Conservation (phyloP, 345 rosid species). For the Laguncularia racemosa region DNA sequence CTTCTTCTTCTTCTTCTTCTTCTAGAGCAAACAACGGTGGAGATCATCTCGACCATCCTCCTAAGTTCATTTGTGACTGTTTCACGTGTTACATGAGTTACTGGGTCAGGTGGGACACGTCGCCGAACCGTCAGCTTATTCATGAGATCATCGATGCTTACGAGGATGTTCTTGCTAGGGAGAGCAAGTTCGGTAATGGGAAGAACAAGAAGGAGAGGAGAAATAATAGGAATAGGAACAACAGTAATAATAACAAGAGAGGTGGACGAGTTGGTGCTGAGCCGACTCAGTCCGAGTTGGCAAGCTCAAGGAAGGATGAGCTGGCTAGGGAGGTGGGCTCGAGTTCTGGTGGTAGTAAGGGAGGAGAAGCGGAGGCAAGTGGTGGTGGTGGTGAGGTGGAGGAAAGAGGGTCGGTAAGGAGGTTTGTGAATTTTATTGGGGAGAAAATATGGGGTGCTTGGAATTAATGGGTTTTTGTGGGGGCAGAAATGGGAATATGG, state of each 20-base stretch:
- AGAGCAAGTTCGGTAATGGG: not conserved
- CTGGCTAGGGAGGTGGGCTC: slow-evolving; percentile 9
- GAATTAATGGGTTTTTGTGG: slow-evolving; percentile 15
- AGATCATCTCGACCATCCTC: slow-evolving; percentile 29
- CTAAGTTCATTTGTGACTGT: slow-evolving; percentile 60
- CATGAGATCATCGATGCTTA: slow-evolving; percentile 74
- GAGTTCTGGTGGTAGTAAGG: slow-evolving; percentile 12
- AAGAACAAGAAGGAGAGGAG: slow-evolving; percentile 12
- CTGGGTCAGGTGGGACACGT: slow-evolving; percentile 82
- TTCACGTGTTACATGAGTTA: slow-evolving; percentile 72
- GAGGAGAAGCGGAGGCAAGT: not conserved
- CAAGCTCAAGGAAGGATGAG: slow-evolving; percentile 5
- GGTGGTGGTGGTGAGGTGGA: slow-evolving; percentile 11
- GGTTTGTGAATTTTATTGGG: slow-evolving; percentile 57
- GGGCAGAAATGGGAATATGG: too few relatives aligned
- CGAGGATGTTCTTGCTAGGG: slow-evolving; percentile 34
- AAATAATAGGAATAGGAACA: slow-evolving; percentile 3
- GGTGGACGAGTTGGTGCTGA: slow-evolving; percentile 23
- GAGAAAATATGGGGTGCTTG: slow-evolving; percentile 72
- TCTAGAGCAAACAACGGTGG: not conserved
- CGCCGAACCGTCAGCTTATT: slow-evolving; percentile 71
- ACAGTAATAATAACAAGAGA: slow-evolving; percentile 23
- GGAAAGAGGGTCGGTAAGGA: slow-evolving; percentile 38
- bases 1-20: not conserved
- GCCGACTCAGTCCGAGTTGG: slow-evolving; percentile 1